Evolutionary conservation across 2,329 filamentous ascomycete genomes (phyloP).

Genomic region (Pestalotiopsis sp.): DNA sequence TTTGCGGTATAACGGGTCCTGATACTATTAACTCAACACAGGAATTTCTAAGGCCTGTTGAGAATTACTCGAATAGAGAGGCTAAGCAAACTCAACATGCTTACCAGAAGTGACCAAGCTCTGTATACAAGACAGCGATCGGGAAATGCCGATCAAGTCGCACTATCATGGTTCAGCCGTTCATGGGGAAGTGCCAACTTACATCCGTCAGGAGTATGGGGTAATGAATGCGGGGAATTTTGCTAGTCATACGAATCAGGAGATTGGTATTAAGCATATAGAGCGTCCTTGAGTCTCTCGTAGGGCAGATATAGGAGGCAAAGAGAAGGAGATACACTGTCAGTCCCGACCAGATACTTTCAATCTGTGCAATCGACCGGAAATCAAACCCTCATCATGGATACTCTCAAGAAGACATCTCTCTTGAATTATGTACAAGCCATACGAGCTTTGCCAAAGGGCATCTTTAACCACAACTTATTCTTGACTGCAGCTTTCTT

Average conservation of each 20-base stretch:
- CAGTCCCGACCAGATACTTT: too few relatives aligned
- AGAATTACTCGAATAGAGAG: too few relatives aligned
- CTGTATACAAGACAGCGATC: neutral
- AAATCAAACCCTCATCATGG: neutral
- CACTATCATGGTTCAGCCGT: neutral
- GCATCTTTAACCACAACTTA: slow-evolving; percentile 20
- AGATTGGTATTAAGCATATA: neutral
- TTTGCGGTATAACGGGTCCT: too few relatives aligned
- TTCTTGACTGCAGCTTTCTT: slow-evolving; percentile 22
- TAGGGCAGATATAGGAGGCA: neutral
- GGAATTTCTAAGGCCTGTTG: too few relatives aligned
- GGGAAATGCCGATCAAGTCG: neutral
- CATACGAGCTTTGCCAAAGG: slow-evolving; percentile 20
- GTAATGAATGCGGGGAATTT: neutral
- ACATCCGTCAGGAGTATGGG: neutral
- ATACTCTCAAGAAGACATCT: slow-evolving; percentile 3
- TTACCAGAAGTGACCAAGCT: too few relatives aligned
- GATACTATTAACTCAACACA: too few relatives aligned
- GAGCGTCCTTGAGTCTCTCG: neutral
- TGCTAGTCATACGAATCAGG: neutral
- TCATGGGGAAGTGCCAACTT: neutral
- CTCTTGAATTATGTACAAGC: slow-evolving; percentile 19
- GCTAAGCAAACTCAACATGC: too few relatives aligned
- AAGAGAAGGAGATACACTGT: too few relatives aligned
- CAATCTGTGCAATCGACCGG: too few relatives aligned